Evolutionary conservation across 345 rosid species (phyloP).

Genomic region (Adansonia digitata): DNA sequence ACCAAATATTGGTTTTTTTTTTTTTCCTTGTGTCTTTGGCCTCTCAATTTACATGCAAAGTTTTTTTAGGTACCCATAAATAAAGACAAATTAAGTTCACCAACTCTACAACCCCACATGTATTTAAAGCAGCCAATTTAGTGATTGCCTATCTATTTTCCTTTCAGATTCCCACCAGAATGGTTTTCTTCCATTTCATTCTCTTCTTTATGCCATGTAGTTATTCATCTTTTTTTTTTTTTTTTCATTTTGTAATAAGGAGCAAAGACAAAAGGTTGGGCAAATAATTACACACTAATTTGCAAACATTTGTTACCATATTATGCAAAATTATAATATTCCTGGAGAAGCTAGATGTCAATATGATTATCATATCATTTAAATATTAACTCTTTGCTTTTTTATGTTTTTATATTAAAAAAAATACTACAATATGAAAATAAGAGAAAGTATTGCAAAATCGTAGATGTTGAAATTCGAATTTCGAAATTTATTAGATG

Average conservation of each 20-base stretch:
- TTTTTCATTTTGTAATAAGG: background rate
- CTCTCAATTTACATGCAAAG: background rate
- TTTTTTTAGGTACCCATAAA: background rate
- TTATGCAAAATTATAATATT: too few relatives aligned
- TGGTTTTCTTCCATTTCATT: background rate
- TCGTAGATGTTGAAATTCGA: too few relatives aligned
- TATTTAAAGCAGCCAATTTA: background rate
- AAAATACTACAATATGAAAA: too few relatives aligned
- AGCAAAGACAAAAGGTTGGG: background rate
- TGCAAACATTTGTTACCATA: too few relatives aligned
- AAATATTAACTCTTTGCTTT: too few relatives aligned
- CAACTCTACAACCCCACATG: background rate
- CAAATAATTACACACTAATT: background rate
- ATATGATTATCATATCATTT: too few relatives aligned
- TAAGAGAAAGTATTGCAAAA: too few relatives aligned
- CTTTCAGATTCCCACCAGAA: background rate
- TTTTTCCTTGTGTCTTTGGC: background rate
- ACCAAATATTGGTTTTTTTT: background rate
- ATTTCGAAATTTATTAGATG: too few relatives aligned
- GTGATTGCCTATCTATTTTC: background rate
- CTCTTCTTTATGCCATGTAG: background rate
- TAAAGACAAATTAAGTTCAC: background rate
- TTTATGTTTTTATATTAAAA: too few relatives aligned
- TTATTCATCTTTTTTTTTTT: background rate
- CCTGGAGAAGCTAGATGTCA: too few relatives aligned